Base-by-base conservation (phyloP, 371 early-diverging fungal species). In the Capillidium rhysosporum region DNA sequence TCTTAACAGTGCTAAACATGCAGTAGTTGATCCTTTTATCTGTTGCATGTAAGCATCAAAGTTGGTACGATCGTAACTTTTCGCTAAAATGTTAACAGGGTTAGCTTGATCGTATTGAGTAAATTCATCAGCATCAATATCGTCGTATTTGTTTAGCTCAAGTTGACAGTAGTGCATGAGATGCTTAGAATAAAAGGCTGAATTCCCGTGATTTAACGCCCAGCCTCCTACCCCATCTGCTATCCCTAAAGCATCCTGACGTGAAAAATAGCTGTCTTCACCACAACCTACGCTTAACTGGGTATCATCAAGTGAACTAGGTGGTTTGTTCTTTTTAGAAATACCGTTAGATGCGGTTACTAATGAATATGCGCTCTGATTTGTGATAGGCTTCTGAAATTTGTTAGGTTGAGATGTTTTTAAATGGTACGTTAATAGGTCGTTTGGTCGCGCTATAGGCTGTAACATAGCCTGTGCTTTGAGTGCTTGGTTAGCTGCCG, bases 111-210 rank as follows among this genome's bases (percentile, higher is more conserved):
- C 69, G 63, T 85, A 80, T 46, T 76, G 74, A 49, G 70, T 65
- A 49, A 78, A 70, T 55, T 68, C 65, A 43, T 81, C 79, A 47
- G 82, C 81, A 57, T 77, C 71, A 43, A 76, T 66, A 55, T 84
- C 79, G 60, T 90, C 87, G 62, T 82, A 86, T 45, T 78, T 76
- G 56, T 86, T 85, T 48, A 92, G 65, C 63, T 95, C 90, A 20
- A 71, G 57, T 56, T 70, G 74, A 12, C 83, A 80, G 62, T 91
- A 83, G 64, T 92, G 92, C 96, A 95, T 95, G 41, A 95, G 60
- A 57, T 86, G 82, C 45, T 82, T 73, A 1, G 92, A 84, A 62
- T 82, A 92, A 30, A 91, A 65, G 12, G 89, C 85, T 31, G 96
- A 82, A 59, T 89, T 81, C 21, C 89, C 87, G 40, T 63, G 48